Conservation (phyloP, 768 basidiomycete species). For the Lactarius vividus region DNA sequence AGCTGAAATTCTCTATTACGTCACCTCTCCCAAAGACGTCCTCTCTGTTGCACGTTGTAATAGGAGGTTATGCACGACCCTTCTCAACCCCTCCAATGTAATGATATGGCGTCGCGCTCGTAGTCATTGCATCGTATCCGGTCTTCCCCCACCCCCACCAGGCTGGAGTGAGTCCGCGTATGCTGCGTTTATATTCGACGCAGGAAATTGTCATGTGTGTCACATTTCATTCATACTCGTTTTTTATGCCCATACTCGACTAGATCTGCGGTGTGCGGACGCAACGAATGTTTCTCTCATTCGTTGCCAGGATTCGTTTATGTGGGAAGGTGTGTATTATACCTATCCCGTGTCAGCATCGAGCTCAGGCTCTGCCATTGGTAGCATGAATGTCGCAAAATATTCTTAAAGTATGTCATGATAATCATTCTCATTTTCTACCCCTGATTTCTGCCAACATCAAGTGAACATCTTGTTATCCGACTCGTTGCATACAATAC, state of each 20-base stretch:
- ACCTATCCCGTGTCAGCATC: background rate
- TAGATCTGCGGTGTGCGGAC: constrained; percentile 39
- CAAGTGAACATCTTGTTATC: background rate
- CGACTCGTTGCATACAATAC: background rate
- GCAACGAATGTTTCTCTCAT: constrained; percentile 27
- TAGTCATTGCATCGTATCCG: constrained; percentile 33
- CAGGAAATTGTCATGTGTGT: constrained; percentile 54
- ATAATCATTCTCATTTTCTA: background rate
- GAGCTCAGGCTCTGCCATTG: background rate
- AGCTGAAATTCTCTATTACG: constrained; percentile 56
- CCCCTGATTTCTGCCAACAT: background rate
- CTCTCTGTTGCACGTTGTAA: constrained; percentile 58
- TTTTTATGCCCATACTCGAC: background rate
- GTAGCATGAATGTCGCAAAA: constrained; percentile 18
- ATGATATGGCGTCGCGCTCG: constrained; percentile 64
- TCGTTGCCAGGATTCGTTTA: constrained; percentile 18
- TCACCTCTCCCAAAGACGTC: constrained; percentile 52
- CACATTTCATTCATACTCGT: background rate
- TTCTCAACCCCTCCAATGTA: constrained; percentile 44
- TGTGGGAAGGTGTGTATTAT: constrained; percentile 15
- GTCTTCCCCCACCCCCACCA: constrained; percentile 44
- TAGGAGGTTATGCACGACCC: constrained; percentile 50
- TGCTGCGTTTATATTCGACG: constrained; percentile 63
- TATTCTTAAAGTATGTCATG: constrained; percentile 9
- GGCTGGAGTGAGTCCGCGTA: constrained; percentile 55